Evolutionary conservation across 768 basidiomycete species (phyloP).

Genomic region (Pholiota microspora): DNA sequence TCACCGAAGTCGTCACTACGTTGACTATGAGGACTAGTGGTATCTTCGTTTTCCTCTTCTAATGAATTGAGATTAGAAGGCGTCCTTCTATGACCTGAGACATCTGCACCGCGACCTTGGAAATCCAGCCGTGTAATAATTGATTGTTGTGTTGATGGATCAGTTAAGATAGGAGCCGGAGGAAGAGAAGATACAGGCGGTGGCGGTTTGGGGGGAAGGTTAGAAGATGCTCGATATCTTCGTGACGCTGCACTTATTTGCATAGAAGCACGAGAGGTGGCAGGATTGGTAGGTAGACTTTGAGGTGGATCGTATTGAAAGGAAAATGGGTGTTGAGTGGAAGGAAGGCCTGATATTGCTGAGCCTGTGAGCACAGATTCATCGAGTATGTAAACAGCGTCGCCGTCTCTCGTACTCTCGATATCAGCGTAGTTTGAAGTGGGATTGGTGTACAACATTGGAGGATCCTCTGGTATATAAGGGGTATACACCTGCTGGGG

Average conservation of each 20-base stretch:
- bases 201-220: slow-evolving; percentile 63
- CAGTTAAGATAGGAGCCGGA: slow-evolving; percentile 45
- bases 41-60: slow-evolving; percentile 56
- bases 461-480: slow-evolving; percentile 35
- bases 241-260: slow-evolving; percentile 23
- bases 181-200: slow-evolving; percentile 63
- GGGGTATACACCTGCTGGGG: slow-evolving; percentile 32
- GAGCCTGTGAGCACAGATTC: slow-evolving; percentile 30
- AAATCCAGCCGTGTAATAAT: slow-evolving; percentile 25
- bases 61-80: slow-evolving; percentile 62
- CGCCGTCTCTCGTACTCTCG: slow-evolving; percentile 27
- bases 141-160: slow-evolving; percentile 28
- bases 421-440: slow-evolving; percentile 19
- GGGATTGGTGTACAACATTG: slow-evolving; percentile 18
- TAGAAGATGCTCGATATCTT: slow-evolving; percentile 52
- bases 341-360: slow-evolving; percentile 29
- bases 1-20: slow-evolving; percentile 19
- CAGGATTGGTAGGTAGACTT: slow-evolving; percentile 14
- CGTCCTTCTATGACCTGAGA: slow-evolving; percentile 32
- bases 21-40: slow-evolving; percentile 17
- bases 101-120: slow-evolving; percentile 33
- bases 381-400: slow-evolving; percentile 41
- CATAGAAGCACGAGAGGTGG: slow-evolving; percentile 34
- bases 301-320: slow-evolving; percentile 38
- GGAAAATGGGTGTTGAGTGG: slow-evolving; percentile 53